Base-by-base conservation (phyloP, 2,329 filamentous ascomycete species). In the Helotiales sp. region DNA sequence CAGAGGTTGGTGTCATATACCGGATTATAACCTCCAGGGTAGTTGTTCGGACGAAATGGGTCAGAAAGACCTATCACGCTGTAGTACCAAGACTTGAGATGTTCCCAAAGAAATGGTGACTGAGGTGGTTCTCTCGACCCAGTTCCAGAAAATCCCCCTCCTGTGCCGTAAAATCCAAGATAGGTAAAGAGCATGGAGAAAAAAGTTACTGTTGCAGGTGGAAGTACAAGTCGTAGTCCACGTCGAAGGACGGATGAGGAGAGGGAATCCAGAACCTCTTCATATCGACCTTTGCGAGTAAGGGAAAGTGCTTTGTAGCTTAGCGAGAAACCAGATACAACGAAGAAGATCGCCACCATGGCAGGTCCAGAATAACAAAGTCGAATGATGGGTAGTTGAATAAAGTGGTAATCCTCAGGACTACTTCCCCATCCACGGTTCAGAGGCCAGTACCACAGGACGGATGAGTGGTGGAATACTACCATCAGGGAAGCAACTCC, bases 301-400 rank as follows among this genome's bases (percentile, higher is more conserved):
- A 65, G 64, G n/a, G 75, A 73, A 26, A 84, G 71, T 0, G 81
- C 77, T 64, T 80, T 80, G 69, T 78, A 76, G 7, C 79, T 79
- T 34, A 84, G 76, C 0, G 78, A 80, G 67, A 82, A 83, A 22
- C 82, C 82, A 1, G 82, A 83, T 26, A 84, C 79, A 69, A 84
- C 78, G 72, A 83, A 84, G 74, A 84, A 84, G 57, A 84, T 77
- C 70, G 82, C 79, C 3, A 84, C 82, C 79, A 82, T 81, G 17
- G 80, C 78, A 13, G 77, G 76, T 13, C 82, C 82, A 6, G 63
- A 54, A 20, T 55, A 65, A 22, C 61, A 55, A 22, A 65, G 34
- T 17, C 64, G 64, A 45, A 55, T 40, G 13, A 61, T 54, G 20
- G 69, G 69, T 0, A 70, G 59, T 45, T 70, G 69, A 22, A 70